Evolutionary conservation across 2,329 filamentous ascomycete species (phyloP).

Genomic region (Botrytis medusae): DNA sequence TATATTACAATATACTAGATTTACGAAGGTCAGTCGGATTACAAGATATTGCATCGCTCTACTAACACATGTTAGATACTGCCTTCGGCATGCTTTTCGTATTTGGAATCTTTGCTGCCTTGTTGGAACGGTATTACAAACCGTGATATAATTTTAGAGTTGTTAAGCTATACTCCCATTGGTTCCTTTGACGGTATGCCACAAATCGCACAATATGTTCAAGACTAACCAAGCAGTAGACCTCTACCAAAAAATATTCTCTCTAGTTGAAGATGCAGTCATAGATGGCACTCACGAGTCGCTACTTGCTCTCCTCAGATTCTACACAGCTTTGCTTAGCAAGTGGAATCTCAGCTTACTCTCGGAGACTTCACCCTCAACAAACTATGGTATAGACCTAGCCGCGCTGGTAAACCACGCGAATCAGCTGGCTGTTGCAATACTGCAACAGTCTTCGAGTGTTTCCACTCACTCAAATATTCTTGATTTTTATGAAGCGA

Average conservation of each 20-base stretch:
- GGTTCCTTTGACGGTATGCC: slow-evolving; percentile 54
- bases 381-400: slow-evolving; percentile 37
- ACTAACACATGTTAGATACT: slow-evolving; percentile 36
- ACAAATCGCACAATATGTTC: too few species aligned
- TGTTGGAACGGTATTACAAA: slow-evolving; percentile 63
- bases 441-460: slow-evolving; percentile 54
- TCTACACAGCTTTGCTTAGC: slow-evolving; percentile 67
- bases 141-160: slow-evolving; percentile 54
- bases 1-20: slow-evolving; percentile 55
- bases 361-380: slow-evolving; percentile 39
- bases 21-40: slow-evolving; percentile 50
- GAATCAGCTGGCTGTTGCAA: slow-evolving; percentile 57
- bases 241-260: slow-evolving; percentile 50
- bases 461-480: slow-evolving; percentile 54
- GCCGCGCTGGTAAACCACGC: slow-evolving; percentile 49
- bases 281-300: slow-evolving; percentile 52
- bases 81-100: slow-evolving; percentile 46
- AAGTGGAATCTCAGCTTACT: slow-evolving; percentile 55
- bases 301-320: slow-evolving; percentile 59
- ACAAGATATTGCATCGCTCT: slow-evolving; percentile 16
- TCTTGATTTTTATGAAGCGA: slow-evolving; percentile 68
- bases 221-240: slow-evolving; percentile 43
- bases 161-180: slow-evolving; percentile 57
- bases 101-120: slow-evolving; percentile 53
- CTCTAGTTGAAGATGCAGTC: slow-evolving; percentile 52